Evolutionary conservation across 352 stramenopile genomes (phyloP).

Genomic region (Globisporangium nodosum): DNA sequence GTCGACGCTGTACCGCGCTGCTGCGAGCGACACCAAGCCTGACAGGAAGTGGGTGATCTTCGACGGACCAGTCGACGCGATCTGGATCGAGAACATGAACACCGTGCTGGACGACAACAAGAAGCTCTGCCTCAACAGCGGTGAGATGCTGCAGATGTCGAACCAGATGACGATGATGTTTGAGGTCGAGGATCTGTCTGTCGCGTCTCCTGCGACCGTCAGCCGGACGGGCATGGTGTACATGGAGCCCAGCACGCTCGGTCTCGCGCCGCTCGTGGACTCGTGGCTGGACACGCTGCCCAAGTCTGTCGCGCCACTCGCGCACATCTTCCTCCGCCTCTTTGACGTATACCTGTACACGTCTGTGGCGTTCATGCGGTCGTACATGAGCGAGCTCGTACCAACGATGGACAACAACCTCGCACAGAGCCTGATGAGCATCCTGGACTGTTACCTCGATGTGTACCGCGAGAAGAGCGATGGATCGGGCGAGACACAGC

Average conservation of each 20-base stretch:
- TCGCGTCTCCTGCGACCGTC: conserved; percentile 93
- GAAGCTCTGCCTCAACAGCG: conserved; percentile 92
- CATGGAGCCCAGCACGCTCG: conserved; percentile 93
- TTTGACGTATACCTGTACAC: conserved; percentile 91
- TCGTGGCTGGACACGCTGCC: conserved; percentile 85
- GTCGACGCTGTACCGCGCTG: conserved; percentile 90
- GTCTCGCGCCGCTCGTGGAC: conserved; percentile 82
- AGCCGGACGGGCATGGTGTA: conserved; percentile 95
- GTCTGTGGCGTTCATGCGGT: conserved; percentile 81
- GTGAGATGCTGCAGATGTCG: conserved; percentile 95
- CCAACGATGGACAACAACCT: conserved; percentile 93
- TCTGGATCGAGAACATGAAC: conserved; percentile 98
- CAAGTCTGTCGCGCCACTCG: conserved; percentile 25
- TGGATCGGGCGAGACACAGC: conserved; percentile 34
- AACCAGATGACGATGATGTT: conserved; percentile 98
- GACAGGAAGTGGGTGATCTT: conserved; percentile 95
- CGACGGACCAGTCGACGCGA: conserved; percentile 91
- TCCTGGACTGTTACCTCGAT: conserved; percentile 88
- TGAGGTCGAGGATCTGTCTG: conserved; percentile 92
- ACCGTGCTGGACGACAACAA: conserved; percentile 96
- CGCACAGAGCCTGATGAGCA: conserved; percentile 87
- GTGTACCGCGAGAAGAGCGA: conserved; percentile 55
- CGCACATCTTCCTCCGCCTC: conserved; percentile 56
- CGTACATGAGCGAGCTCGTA: conserved; percentile 85
- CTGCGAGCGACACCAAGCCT: conserved; percentile 79